Evolutionary conservation across 768 basidiomycete species (phyloP).

Genomic region (Asterophora lycoperdoides): DNA sequence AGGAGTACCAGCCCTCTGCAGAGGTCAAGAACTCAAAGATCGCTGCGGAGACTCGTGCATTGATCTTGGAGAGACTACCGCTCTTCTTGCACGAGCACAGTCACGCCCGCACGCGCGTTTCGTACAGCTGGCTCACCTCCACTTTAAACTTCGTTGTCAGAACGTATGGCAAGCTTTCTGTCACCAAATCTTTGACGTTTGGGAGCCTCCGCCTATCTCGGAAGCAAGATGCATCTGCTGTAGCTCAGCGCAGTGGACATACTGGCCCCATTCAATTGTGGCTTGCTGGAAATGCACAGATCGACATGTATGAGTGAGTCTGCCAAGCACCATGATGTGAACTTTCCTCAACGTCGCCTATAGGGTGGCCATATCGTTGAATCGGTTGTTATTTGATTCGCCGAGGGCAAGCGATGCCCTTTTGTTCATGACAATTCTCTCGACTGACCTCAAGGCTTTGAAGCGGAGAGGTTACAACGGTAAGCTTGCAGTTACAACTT

Average conservation of each 20-base stretch:
- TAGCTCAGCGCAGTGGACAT: conserved; percentile 48
- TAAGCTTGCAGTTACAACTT: conserved; percentile 18
- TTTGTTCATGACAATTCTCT: conserved; percentile 89
- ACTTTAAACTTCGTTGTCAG: conserved; percentile 67
- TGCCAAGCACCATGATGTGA: neutral
- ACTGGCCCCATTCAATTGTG: conserved; percentile 65
- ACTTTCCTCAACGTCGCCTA: neutral
- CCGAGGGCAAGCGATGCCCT: conserved; percentile 85
- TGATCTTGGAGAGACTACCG: conserved; percentile 81
- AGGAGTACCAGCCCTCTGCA: conserved; percentile 62
- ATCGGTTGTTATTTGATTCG: conserved; percentile 71
- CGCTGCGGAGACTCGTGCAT: conserved; percentile 47
- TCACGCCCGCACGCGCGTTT: conserved; percentile 56
- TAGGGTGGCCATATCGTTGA: conserved; percentile 83
- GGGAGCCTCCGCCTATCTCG: conserved; percentile 46
- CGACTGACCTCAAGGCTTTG: conserved; percentile 80
- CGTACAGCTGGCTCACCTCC: conserved; percentile 62
- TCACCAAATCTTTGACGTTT: conserved; percentile 57
- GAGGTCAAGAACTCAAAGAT: conserved; percentile 47
- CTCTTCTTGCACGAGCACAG: conserved; percentile 90
- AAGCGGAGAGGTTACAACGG: conserved; percentile 85
- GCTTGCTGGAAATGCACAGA: conserved; percentile 67
- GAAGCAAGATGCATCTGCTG: conserved; percentile 70
- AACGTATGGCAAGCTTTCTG: conserved; percentile 57
- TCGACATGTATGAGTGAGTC: conserved; percentile 92